phyloP scores from a whole-genome alignment of 2,329 filamentous ascomycete species.

The Cladorrhinum sp. region DNA sequence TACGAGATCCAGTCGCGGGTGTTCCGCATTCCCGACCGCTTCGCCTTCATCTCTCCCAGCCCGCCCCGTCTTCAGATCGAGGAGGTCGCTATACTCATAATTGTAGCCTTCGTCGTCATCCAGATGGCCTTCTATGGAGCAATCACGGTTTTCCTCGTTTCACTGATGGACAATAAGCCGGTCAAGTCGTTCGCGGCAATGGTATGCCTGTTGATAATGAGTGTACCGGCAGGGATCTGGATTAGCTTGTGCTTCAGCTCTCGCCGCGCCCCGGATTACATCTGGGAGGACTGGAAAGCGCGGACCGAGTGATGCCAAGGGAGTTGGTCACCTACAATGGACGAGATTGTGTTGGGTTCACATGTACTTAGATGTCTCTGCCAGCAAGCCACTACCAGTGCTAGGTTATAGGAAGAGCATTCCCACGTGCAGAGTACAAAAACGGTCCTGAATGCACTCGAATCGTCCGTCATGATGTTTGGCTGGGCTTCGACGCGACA shows the following conservation, averaged over 20 bases:
- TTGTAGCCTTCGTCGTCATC: neutral
- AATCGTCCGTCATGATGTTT: no score
- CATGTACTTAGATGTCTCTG: neutral
- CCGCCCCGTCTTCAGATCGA: slow-evolving; percentile 24
- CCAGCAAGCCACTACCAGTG: no score
- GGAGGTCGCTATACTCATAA: neutral
- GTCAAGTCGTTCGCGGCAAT: neutral
- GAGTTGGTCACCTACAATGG: no score
- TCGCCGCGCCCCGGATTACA: neutral
- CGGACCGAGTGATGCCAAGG: slow-evolving; percentile 4
- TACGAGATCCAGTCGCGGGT: slow-evolving; percentile 28
- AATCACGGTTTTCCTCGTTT: neutral
- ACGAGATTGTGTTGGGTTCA: neutral
- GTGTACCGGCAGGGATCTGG: no score
- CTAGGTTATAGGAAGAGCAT: no score
- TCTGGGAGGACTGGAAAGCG: slow-evolving; percentile 8
- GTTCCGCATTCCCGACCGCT: slow-evolving; percentile 26
- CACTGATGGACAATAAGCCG: neutral
- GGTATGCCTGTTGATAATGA: neutral
- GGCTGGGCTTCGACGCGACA: no score
- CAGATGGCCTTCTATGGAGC: neutral
- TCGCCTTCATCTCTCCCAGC: slow-evolving; percentile 25
- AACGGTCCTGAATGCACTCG: no score
- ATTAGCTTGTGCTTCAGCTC: neutral
- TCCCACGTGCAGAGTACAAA: no score